phyloP scores from a whole-genome alignment of 2,329 filamentous ascomycete genomes.

The Fusarium veterinarium region DNA sequence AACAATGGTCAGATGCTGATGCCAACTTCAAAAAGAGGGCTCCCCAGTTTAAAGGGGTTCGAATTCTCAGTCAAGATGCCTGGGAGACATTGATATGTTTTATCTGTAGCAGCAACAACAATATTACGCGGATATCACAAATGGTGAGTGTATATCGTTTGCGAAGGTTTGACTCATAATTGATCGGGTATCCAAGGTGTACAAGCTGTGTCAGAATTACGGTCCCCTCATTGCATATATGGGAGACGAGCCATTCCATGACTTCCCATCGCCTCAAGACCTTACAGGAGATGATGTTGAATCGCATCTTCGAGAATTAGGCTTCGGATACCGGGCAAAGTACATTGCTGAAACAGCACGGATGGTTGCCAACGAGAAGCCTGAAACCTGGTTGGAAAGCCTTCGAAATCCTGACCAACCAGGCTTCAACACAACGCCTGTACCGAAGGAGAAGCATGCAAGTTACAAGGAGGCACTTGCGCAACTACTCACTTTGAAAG shows the following conservation, averaged over 20 bases:
- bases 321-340: constrained; percentile 94
- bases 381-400: constrained; percentile 78
- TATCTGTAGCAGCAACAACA: constrained; percentile 99
- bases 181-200: constrained; percentile 64
- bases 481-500: constrained; percentile 80
- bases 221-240: constrained; percentile 80
- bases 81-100: constrained; percentile 96
- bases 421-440: constrained; percentile 59
- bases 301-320: constrained; percentile 79
- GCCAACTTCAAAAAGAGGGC: constrained; percentile 90
- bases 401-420: constrained; percentile 82
- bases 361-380: constrained; percentile 75
- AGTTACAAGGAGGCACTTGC: constrained; percentile 86
- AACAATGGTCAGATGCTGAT: constrained; percentile 87
- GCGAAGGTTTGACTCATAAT: background rate
- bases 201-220: constrained; percentile 90
- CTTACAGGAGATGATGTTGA: constrained; percentile 84
- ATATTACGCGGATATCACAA: constrained; percentile 92
- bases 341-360: constrained; percentile 90
- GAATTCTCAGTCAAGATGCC: constrained; percentile 92
- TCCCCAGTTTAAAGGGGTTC: constrained; percentile 87
- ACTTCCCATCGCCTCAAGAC: constrained; percentile 82
- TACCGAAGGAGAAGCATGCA: constrained; percentile 60
- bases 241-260: constrained; percentile 79
- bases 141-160: constrained; percentile 70